phyloP scores from a whole-genome alignment of 768 basidiomycete genomes.

The Xerocomellus dryophilus region DNA sequence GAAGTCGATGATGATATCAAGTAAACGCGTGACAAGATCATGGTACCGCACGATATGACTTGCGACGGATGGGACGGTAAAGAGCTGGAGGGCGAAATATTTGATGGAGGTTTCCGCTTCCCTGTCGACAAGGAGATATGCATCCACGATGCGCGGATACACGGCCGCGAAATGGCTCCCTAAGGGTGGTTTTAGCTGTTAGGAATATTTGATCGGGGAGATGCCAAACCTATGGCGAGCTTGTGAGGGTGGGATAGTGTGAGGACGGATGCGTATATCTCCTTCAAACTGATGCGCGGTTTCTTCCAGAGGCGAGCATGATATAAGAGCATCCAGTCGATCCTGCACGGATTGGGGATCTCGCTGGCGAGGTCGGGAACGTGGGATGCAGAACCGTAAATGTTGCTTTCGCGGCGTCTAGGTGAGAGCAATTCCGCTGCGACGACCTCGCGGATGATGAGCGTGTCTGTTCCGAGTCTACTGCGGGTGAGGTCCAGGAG shows the following conservation, averaged over 20 bases:
- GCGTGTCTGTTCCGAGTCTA: constrained; percentile 61
- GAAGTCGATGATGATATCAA: constrained; percentile 84
- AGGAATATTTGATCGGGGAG: neutral
- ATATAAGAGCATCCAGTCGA: constrained; percentile 77
- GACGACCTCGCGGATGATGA: constrained; percentile 70
- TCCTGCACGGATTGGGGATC: constrained; percentile 51
- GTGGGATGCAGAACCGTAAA: constrained; percentile 38
- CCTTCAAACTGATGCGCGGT: constrained; percentile 75
- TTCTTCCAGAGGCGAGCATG: constrained; percentile 85
- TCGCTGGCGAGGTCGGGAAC: constrained; percentile 38
- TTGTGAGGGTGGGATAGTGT: constrained; percentile 72
- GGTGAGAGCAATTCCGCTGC: constrained; percentile 66
- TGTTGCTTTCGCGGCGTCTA: constrained; percentile 50
- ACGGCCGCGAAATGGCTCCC: constrained; percentile 82
- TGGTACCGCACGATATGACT: constrained; percentile 72
- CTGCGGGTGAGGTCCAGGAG: constrained; percentile 75
- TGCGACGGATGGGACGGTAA: constrained; percentile 86
- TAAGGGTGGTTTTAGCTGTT: constrained; percentile 29
- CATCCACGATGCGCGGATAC: constrained; percentile 84
- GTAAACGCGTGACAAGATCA: constrained; percentile 69
- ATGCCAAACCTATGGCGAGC: constrained; percentile 62
- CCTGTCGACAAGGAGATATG: constrained; percentile 88
- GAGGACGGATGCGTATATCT: constrained; percentile 74
- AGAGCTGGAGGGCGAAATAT: constrained; percentile 88
- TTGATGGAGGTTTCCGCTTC: constrained; percentile 96